These are phyloP conservation scores for Monosporascus cannonballus DNA, from an alignment of 2,329 filamentous ascomycete genomes.

Conservation along the genomic window DNA sequence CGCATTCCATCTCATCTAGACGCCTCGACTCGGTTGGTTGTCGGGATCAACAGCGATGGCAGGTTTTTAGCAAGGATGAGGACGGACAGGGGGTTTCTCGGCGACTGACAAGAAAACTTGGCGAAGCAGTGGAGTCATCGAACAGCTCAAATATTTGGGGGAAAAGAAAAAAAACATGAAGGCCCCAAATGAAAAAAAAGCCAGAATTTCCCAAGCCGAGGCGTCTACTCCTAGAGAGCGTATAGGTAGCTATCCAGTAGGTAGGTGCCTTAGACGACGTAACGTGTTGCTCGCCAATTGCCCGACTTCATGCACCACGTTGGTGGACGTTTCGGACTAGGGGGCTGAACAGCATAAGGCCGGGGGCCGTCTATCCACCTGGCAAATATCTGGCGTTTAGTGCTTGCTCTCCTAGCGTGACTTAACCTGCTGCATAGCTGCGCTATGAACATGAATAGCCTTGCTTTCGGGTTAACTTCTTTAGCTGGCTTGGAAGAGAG, in stretches of 20 bases:
- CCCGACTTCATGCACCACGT: neutral
- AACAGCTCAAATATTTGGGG: neutral
- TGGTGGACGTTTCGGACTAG: too few species aligned
- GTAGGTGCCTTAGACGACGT: neutral
- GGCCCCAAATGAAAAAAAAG: neutral
- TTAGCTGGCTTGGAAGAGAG: neutral
- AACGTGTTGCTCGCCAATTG: neutral
- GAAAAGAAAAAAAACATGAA: neutral
- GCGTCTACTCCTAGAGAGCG: neutral
- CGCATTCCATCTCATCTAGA: constrained; percentile 15
- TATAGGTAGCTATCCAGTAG: neutral
- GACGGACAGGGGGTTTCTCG: constrained; percentile 11
- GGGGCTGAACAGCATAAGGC: neutral
- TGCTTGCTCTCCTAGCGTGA: neutral
- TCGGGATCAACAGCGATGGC: constrained; percentile 20
- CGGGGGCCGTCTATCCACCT: neutral
- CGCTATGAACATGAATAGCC: neutral
- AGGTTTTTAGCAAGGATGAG: constrained; percentile 20
- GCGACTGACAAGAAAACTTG: neutral
- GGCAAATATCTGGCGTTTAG: neutral
- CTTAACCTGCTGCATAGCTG: neutral
- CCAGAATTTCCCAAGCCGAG: neutral
- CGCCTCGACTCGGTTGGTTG: constrained; percentile 17
- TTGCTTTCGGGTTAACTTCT: constrained; percentile 8
- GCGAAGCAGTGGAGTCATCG: neutral